Evolutionary conservation across 2,329 filamentous ascomycete species (phyloP).

Genomic region (Diplodia sapinea): DNA sequence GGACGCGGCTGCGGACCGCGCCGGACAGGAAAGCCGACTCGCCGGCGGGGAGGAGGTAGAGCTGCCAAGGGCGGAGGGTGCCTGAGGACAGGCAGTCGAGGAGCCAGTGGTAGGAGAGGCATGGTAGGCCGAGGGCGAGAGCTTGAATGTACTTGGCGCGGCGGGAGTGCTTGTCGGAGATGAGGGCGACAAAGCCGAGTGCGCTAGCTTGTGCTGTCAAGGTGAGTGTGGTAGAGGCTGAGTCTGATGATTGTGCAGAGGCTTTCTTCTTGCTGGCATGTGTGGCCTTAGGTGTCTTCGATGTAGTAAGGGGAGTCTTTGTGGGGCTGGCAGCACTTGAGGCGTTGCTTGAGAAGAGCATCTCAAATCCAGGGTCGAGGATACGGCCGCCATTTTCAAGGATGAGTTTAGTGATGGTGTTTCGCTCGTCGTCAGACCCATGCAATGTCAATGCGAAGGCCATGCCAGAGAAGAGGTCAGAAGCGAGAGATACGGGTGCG

Average conservation of each 20-base stretch:
- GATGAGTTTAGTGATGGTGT: slow-evolving; percentile 67
- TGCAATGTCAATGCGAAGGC: slow-evolving; percentile 82
- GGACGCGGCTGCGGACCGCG: slow-evolving; percentile 74
- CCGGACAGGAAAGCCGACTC: slow-evolving; percentile 77
- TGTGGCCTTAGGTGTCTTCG: background rate
- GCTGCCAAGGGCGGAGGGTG: slow-evolving; percentile 72
- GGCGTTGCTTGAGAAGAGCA: slow-evolving; percentile 68
- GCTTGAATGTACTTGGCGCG: slow-evolving; percentile 95
- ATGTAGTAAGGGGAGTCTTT: slow-evolving; percentile 17
- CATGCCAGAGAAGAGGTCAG: slow-evolving; percentile 76
- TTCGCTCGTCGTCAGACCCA: slow-evolving; percentile 59
- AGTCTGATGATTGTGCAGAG: background rate
- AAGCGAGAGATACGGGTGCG: slow-evolving; percentile 38
- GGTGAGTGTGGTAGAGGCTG: slow-evolving; percentile 47
- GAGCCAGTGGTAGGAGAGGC: slow-evolving; percentile 82
- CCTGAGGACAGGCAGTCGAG: slow-evolving; percentile 69
- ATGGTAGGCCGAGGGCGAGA: slow-evolving; percentile 85
- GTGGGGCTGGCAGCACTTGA: slow-evolving; percentile 33
- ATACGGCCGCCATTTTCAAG: slow-evolving; percentile 73
- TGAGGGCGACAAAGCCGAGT: slow-evolving; percentile 80
- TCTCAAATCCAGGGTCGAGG: slow-evolving; percentile 77
- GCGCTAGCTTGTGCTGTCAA: slow-evolving; percentile 61
- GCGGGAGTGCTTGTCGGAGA: slow-evolving; percentile 84
- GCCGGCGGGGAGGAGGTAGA: slow-evolving; percentile 85
- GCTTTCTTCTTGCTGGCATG: slow-evolving; percentile 7